phyloP scores from a whole-genome alignment of 2,329 filamentous ascomycete species.

The Trichoderma sp. region DNA sequence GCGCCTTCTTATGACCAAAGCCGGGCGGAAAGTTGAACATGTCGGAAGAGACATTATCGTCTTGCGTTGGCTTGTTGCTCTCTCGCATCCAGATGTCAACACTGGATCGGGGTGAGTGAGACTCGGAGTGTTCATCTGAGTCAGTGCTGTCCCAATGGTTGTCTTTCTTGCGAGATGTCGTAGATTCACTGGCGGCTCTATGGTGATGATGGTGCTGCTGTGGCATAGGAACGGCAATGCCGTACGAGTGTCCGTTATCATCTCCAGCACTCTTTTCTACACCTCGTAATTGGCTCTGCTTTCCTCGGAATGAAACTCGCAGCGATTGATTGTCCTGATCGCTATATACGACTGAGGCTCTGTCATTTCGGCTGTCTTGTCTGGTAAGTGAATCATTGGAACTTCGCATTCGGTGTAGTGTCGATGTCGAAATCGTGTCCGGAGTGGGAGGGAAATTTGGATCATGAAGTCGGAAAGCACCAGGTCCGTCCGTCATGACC shows the following conservation, averaged over 20 bases:
- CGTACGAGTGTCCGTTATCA: slow-evolving; percentile 33
- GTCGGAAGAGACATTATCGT: slow-evolving; percentile 51
- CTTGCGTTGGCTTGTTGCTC: slow-evolving; percentile 48
- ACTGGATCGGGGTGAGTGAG: slow-evolving; percentile 52
- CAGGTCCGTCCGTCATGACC: slow-evolving; percentile 53
- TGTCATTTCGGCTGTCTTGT: slow-evolving; percentile 40
- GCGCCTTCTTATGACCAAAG: slow-evolving; percentile 44
- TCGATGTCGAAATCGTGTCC: slow-evolving; percentile 62
- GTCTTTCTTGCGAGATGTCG: slow-evolving; percentile 45
- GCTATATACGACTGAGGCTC: slow-evolving; percentile 35
- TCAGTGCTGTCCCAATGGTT: slow-evolving; percentile 52
- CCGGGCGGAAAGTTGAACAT: slow-evolving; percentile 60
- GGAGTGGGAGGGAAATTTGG: slow-evolving; percentile 60
- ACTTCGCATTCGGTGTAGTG: slow-evolving; percentile 54
- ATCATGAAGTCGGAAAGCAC: slow-evolving; percentile 47
- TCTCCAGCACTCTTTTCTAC: slow-evolving; percentile 28
- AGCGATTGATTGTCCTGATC: slow-evolving; percentile 27
- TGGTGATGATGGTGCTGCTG: slow-evolving; percentile 41
- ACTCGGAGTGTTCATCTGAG: slow-evolving; percentile 46
- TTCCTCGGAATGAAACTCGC: slow-evolving; percentile 29
- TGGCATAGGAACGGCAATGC: slow-evolving; percentile 34
- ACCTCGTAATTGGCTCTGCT: background rate
- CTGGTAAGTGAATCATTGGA: slow-evolving; percentile 54
- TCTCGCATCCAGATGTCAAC: slow-evolving; percentile 64
- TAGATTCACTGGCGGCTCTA: slow-evolving; percentile 53